Evolutionary conservation across 129 eudicot species (phyloP), one percentile per base, ranked within the genome.

Genomic region (Logfia minima): DNA sequence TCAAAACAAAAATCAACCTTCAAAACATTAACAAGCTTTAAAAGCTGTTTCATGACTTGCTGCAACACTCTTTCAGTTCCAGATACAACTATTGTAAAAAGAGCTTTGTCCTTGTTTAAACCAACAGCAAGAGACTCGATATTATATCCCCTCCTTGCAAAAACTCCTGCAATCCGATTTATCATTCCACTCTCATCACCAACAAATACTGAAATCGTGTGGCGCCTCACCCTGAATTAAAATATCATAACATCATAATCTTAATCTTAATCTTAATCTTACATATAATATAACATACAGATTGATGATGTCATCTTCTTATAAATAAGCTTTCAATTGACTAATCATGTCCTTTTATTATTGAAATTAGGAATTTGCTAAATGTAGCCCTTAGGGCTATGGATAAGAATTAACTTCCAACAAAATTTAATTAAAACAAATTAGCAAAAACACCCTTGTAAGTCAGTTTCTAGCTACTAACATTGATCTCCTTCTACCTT

Each of bases 171-270:
- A 84, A 92, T 92, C 59, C 96, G 93, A 77, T 92, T 92, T 67
- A 92, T 92, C 93, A 92, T 92, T 78, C 98, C 96, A 86, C 98
- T 92, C 77, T 92, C 96, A 70, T 92, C 96, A 26, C 98, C 98
- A 65, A 90, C 96, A 84, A 86, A 90, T 62, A 90, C 98, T 39
- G 96, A 90, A 56, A 90, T 85, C 1, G 96, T 87, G 84, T 92
- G 98, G 69, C 93, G 88, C 58, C 85, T 86, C 81, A 82, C 88
- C 87, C 96, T 87, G 84, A 10, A 84, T 63, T 67, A 51, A 72
- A 39, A 59, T 32, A 71, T 32, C 45, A 62, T 9, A 59, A 29
- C 13, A 31, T 29, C 32, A 1, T 11, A 43, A 43, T 43, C 16
- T 35, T 60, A 26, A 70, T n/a, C 32, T 29, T 11, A 43, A 43